Evolutionary conservation across 371 early-diverging fungal species (phyloP).

Genomic region (Aphelidium insulamus): DNA sequence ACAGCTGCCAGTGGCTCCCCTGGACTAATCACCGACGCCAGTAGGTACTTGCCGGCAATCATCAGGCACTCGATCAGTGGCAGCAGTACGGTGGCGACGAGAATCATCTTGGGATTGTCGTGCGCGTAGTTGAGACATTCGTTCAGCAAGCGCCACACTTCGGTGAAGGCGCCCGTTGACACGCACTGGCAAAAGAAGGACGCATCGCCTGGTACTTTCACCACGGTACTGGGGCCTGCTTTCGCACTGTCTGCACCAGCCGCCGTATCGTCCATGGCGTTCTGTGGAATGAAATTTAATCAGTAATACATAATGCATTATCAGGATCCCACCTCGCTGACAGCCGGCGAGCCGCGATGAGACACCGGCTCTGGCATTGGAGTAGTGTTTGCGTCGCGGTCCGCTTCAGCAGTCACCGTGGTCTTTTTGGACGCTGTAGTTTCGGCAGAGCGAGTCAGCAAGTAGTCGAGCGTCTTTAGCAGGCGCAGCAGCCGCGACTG

Average conservation of each 20-base stretch:
- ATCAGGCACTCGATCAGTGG: conserved; percentile 91
- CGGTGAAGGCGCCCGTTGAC: conserved; percentile 17
- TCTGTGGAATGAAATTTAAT: too few species aligned
- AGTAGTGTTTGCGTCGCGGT: conserved; percentile 9
- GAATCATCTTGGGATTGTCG: conserved; percentile 50
- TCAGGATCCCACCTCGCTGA: conserved; percentile 7
- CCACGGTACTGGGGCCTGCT: not conserved
- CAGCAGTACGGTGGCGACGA: conserved; percentile 75
- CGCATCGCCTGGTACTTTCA: not conserved
- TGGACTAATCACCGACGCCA: not conserved
- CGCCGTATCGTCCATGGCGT: not conserved
- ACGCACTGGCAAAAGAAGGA: conserved; percentile 1
- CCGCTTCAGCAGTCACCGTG: conserved; percentile 14
- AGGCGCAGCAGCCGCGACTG: conserved; percentile 82
- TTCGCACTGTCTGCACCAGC: conserved; percentile 3
- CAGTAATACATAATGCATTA: too few species aligned
- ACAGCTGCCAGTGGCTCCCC: conserved; percentile 3
- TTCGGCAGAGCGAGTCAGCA: conserved; percentile 27
- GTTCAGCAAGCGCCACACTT: conserved; percentile 64
- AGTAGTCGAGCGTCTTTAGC: conserved; percentile 78
- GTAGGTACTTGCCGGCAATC: conserved; percentile 65
- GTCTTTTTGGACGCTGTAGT: conserved; percentile 12
- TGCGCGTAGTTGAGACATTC: conserved; percentile 42
- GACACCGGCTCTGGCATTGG: conserved; percentile 1
- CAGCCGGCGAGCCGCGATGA: not conserved